phyloP scores from a whole-genome alignment of 1,139 yeast species.

The Geotrichum citri-aurantii region DNA sequence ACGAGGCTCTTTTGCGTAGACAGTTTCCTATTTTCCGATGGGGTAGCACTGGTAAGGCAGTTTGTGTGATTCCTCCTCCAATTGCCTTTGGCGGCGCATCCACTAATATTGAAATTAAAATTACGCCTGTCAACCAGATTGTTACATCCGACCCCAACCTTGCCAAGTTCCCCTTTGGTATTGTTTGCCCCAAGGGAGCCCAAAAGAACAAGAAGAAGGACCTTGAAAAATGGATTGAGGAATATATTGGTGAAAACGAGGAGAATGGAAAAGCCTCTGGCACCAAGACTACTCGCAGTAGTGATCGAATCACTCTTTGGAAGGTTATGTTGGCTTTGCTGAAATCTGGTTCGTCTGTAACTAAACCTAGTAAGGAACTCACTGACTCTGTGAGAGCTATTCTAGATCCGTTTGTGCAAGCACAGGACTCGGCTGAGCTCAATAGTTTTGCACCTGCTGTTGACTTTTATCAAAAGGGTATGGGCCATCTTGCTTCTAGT shows the following conservation, averaged over 20 bases:
- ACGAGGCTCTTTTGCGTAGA: constrained; percentile 37
- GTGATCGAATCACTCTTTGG: constrained; percentile 32
- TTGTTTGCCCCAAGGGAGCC: constrained; percentile 37
- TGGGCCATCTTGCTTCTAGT: background rate
- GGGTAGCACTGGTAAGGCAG: constrained; percentile 47
- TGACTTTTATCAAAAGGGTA: constrained; percentile 13
- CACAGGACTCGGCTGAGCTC: constrained; percentile 19
- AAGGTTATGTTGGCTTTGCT: constrained; percentile 29
- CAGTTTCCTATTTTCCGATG: constrained; percentile 80
- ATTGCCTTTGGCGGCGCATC: constrained; percentile 31
- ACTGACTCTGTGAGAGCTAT: constrained; percentile 8
- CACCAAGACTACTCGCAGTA: constrained; percentile 18
- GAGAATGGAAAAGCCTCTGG: background rate
- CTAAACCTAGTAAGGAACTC: constrained; percentile 15
- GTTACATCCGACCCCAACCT: constrained; percentile 28
- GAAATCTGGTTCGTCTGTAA: constrained; percentile 23
- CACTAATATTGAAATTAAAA: constrained; percentile 29
- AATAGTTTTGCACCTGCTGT: constrained; percentile 15
- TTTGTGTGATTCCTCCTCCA: constrained; percentile 42
- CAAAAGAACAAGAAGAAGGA: constrained; percentile 55
- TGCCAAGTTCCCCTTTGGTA: constrained; percentile 57
- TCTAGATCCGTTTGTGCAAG: constrained; percentile 17
- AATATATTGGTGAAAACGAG: constrained; percentile 20
- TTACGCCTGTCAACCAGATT: constrained; percentile 30
- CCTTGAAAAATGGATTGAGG: constrained; percentile 53